These are phyloP conservation scores for Zopfochytrium polystomum DNA, from an alignment of 371 early-diverging fungal species.

Conservation along the genomic window DNA sequence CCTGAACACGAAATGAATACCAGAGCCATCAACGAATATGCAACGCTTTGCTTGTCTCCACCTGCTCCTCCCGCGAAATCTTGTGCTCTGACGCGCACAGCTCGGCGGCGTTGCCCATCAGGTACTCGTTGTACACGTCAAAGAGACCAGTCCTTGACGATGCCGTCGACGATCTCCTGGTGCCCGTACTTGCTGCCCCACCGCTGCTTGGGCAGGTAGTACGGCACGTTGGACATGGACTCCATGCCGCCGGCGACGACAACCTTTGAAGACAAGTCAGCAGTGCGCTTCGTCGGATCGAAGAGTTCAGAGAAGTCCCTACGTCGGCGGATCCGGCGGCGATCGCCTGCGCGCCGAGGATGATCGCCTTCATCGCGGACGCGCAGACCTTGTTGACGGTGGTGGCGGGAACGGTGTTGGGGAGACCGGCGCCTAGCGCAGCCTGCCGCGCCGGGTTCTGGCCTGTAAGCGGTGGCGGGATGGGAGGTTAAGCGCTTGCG, in stretches of 20 bases:
- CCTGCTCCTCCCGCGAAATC: constrained; percentile 76
- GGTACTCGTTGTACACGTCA: constrained; percentile 83
- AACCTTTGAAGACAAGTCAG: constrained; percentile 15
- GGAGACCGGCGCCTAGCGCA: constrained; percentile 83
- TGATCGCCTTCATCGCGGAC: constrained; percentile 91
- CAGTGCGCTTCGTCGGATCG: background rate
- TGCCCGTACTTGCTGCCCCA: constrained; percentile 76
- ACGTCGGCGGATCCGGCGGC: constrained; percentile 78
- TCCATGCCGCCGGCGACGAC: constrained; percentile 95
- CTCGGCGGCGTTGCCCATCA: constrained; percentile 95
- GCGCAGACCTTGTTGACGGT: constrained; percentile 98
- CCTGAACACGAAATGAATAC: constrained; percentile 38
- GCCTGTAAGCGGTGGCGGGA: constrained; percentile 59
- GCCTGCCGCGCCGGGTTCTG: constrained; percentile 97
- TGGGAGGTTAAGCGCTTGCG: constrained; percentile 1
- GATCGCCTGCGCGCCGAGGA: constrained; percentile 82
- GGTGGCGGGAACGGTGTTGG: constrained; percentile 72
- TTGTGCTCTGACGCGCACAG: constrained; percentile 80
- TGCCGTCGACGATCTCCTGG: constrained; percentile 77
- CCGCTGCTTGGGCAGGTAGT: constrained; percentile 69
- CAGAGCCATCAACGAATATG: background rate
- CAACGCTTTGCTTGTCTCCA: constrained; percentile 12
- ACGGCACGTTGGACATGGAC: constrained; percentile 95
- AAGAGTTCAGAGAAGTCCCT: background rate
- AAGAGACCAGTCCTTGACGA: constrained; percentile 90